Percentiles rank a stretch among this genome's conserved stretches.
Conservation (phyloP, 306 rosid species). For the Glycine tomentella region DNA sequence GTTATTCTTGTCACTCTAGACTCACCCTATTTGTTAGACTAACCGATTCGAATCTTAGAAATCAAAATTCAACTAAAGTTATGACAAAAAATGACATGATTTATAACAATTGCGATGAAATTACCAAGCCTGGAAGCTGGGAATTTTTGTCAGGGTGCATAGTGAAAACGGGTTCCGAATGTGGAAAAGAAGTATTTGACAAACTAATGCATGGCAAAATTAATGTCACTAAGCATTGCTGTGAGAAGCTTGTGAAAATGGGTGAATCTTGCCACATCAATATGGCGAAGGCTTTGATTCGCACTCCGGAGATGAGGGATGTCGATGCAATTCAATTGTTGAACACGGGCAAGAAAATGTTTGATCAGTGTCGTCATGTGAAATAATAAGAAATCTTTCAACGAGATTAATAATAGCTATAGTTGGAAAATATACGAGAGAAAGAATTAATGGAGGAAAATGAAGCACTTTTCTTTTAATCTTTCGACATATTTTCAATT, state of each 20-base stretch:
- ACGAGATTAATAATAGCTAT: background rate
- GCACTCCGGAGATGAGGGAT: conserved; percentile 5
- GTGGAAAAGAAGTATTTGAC: background rate
- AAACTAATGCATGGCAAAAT: background rate
- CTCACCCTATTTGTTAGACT: background rate
- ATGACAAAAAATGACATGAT: background rate
- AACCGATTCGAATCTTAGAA: background rate
- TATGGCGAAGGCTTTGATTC: conserved; percentile 35
- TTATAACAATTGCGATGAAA: conserved; percentile 18
- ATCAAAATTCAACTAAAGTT: background rate
- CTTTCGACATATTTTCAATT: background rate
- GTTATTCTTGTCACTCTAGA: conserved; percentile 19
- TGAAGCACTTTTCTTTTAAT: background rate
- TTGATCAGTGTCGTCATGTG: background rate
- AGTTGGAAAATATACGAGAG: background rate
- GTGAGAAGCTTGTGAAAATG: conserved; percentile 29
- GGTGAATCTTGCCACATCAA: conserved; percentile 5
- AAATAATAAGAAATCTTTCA: background rate
- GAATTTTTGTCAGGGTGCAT: background rate
- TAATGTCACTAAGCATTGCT: background rate
- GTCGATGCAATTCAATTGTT: background rate
- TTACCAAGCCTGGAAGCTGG: background rate
- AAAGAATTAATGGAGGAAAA: too few relatives aligned
- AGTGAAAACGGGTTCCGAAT: background rate
- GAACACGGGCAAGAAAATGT: background rate